These are phyloP conservation scores for Ganoderma leucocontextum DNA, from an alignment of 1,284 basidiomycete species.

Conservation along the genomic window DNA sequence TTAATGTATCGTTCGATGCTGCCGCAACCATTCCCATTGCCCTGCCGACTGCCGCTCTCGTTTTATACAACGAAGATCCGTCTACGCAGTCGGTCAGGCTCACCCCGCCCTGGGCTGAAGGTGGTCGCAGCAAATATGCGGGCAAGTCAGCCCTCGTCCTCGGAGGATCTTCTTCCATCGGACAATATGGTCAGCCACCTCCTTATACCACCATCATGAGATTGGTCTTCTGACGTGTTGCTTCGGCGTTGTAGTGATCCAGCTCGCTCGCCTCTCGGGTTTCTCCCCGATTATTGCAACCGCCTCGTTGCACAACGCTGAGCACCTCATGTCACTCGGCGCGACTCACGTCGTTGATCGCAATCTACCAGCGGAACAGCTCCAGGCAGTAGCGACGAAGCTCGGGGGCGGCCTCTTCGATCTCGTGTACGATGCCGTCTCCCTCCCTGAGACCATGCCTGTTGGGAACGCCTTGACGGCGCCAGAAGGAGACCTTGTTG, in stretches of 20 bases:
- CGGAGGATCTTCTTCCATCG: constrained; percentile 47
- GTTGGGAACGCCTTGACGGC: constrained; percentile 39
- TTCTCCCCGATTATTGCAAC: constrained; percentile 59
- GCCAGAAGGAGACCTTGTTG: constrained; percentile 34
- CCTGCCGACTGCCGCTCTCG: constrained; percentile 32
- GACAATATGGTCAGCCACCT: constrained; percentile 42
- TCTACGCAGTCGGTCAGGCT: constrained; percentile 38
- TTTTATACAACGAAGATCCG: constrained; percentile 24
- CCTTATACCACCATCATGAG: neutral
- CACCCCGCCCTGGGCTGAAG: constrained; percentile 33
- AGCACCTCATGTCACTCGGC: constrained; percentile 46
- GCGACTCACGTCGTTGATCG: constrained; percentile 39
- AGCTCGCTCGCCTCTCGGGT: constrained; percentile 56
- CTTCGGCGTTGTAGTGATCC: constrained; percentile 42
- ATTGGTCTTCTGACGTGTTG: constrained; percentile 37
- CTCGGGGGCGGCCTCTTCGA: constrained; percentile 27
- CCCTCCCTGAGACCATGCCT: constrained; percentile 30
- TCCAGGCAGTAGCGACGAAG: constrained; percentile 15
- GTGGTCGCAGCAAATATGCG: constrained; percentile 42
- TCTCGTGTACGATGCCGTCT: constrained; percentile 41
- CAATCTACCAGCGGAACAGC: constrained; percentile 17
- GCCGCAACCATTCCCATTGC: constrained; percentile 35
- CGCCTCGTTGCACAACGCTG: constrained; percentile 52
- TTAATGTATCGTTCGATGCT: constrained; percentile 34
- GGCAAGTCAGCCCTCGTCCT: constrained; percentile 41